Evolutionary conservation across 352 stramenopile genomes (phyloP).

Genomic region (Phytophthora brassicae): DNA sequence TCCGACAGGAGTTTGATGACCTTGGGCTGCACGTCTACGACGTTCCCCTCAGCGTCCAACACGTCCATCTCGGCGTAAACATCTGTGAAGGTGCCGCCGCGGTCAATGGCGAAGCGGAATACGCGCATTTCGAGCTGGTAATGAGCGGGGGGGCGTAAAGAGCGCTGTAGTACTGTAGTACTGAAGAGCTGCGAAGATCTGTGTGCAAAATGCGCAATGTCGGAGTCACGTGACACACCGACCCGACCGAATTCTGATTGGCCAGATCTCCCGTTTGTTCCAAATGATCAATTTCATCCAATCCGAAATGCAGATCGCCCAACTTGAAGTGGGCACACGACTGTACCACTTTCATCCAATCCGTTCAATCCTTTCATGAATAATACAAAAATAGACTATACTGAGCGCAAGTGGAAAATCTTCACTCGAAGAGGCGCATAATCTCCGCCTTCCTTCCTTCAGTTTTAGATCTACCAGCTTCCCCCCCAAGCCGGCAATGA

Average conservation of each 20-base stretch:
- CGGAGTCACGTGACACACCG: not conserved
- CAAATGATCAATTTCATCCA: no score
- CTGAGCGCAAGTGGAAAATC: not conserved
- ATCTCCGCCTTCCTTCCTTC: not conserved
- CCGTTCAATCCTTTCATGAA: no score
- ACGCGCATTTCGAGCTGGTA: conserved; percentile 32
- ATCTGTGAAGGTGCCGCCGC: conserved; percentile 98
- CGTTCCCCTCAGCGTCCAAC: conserved; percentile 46
- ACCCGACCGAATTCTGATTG: conserved; percentile 12
- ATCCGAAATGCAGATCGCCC: no score
- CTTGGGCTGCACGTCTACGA: conserved; percentile 56
- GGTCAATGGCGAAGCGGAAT: conserved; percentile 97
- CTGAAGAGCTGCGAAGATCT: no score
- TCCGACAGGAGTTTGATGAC: conserved; percentile 98
- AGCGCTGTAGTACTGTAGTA: conserved; percentile 17
- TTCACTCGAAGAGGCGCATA: conserved; percentile 14
- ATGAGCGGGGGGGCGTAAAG: conserved; percentile 8
- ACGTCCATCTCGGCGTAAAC: conserved; percentile 95
- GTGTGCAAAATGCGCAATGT: no score
- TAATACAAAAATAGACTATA: no score
- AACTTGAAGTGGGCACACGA: no score
- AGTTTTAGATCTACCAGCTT: conserved; percentile 16
- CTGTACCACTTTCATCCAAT: no score
- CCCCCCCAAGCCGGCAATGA: not conserved
- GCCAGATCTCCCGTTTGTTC: not conserved